Evolutionary conservation across 176 grass and related monocot species (phyloP), one percentile per base, ranked within the genome.

Genomic region (Bonia amplexicaulis): DNA sequence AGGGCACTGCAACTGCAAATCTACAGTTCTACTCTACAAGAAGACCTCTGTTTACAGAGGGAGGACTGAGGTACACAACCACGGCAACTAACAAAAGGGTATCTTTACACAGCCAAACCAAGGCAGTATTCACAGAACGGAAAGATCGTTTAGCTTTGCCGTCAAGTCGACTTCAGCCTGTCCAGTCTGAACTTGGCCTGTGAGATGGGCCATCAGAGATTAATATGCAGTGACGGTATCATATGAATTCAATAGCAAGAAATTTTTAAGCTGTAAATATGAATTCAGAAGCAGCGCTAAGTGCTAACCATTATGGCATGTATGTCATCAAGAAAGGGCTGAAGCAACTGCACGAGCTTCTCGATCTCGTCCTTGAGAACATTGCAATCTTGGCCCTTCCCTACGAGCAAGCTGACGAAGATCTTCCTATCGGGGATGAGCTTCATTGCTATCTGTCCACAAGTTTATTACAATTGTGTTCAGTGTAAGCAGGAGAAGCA

Each of bases 171-270:
- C 77, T 98, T 98, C 59, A 98, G 85, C 76, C 70, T 86, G 72
- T 95, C 96, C 57, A 98, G 60, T 63, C 71, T 84, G 83, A 90
- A 94, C 73, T 84, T 92, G 48, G 68, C 94, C 96, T 98, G 88
- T 51, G 53, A 64, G n/a, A 60, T 12, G 57, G 57, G 82, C 26
- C 44, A 63, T 80, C 42, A 76, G 45, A 67, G 26, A 74, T 45
- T 14, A 69, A 55, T 29, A 71, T 47, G 62, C 12, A 7, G 62
- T 55, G 23, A 69, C 9, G 12, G 39, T 20, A 27, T 11, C 39
- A 40, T 19, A 46, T 52, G 41, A 65, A 73, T 79, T 65, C 49
- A 62, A 16, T 40, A 4, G 5, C 15, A 63, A 22, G 25, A 5
- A 52, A 15, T 15, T 45, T 66, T 63, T 16, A 12, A 84, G 10